phyloP scores from a whole-genome alignment of 768 basidiomycete species.

The Boletus pseudopeckii region DNA sequence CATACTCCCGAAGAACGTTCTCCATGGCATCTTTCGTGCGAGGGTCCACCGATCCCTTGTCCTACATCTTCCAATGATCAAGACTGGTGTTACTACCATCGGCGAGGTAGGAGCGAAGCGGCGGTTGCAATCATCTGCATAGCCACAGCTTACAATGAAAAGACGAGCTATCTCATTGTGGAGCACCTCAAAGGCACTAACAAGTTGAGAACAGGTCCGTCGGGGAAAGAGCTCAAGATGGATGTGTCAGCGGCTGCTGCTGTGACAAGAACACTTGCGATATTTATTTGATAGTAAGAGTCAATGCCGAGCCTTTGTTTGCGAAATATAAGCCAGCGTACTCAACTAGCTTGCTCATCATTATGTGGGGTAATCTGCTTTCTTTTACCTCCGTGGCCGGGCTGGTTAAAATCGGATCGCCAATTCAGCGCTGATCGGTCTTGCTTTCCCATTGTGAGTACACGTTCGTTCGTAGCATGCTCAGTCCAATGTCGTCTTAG shows the following conservation, averaged over 20 bases:
- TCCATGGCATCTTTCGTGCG: no score
- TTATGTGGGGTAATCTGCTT: conserved; percentile 42
- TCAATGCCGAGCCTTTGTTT: no score
- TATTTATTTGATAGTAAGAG: no score
- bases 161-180: no score
- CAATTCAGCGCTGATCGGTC: conserved; percentile 56
- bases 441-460: conserved; percentile 36
- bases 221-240: neutral
- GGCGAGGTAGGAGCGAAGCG: conserved; percentile 56
- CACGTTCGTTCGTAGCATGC: no score
- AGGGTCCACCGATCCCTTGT: no score
- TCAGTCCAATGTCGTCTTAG: conserved; percentile 25
- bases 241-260: conserved; percentile 27
- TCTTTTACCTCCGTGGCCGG: neutral
- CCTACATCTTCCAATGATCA: no score
- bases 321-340: conserved; percentile 31
- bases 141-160: no score
- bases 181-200: no score
- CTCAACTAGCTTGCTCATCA: conserved; percentile 45
- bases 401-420: neutral
- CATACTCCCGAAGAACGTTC: no score
- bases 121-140: conserved; percentile 31
- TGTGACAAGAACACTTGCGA: no score
- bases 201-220: conserved; percentile 4
- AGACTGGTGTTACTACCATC: no score